phyloP scores from a whole-genome alignment of 2,329 filamentous ascomycete genomes.

The Neonectria hederae region DNA sequence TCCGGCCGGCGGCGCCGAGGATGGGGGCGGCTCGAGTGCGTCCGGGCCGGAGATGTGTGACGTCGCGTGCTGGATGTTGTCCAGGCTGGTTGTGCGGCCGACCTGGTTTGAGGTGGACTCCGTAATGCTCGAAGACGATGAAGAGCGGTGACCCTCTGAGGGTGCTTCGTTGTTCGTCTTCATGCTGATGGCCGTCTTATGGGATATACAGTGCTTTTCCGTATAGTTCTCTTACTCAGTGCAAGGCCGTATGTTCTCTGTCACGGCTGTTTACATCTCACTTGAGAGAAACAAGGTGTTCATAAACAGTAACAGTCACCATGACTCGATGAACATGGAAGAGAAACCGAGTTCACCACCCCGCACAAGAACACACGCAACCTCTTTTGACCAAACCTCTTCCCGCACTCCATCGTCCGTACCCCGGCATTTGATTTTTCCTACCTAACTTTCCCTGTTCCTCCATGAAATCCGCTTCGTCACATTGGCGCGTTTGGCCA shows the following conservation, averaged over 20 bases:
- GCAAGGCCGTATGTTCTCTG: neutral
- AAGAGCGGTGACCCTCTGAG: slow-evolving; percentile 10
- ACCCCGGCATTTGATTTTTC: neutral
- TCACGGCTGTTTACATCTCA: neutral
- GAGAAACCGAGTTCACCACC: neutral
- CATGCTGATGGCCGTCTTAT: slow-evolving; percentile 4
- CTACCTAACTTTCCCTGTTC: neutral
- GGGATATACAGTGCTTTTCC: neutral
- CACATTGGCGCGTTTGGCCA: slow-evolving; percentile 6
- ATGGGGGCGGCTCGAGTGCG: slow-evolving; percentile 35
- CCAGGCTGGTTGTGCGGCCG: neutral
- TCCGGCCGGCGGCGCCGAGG: slow-evolving; percentile 11
- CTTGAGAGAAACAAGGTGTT: neutral
- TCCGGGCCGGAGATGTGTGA: slow-evolving; percentile 47
- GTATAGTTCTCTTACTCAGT: neutral
- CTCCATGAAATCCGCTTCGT: slow-evolving; percentile 2
- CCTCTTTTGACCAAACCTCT: slow-evolving; percentile 4
- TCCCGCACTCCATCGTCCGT: slow-evolving; percentile 2
- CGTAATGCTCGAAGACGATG: slow-evolving; percentile 11
- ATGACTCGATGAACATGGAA: neutral
- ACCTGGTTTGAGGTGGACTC: slow-evolving; percentile 8
- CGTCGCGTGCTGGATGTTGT: slow-evolving; percentile 35
- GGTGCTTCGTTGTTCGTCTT: slow-evolving; percentile 7
- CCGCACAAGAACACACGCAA: slow-evolving; percentile 5
- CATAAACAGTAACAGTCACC: neutral